Base-by-base conservation (phyloP, 2,329 filamentous ascomycete species). In the Akanthomyces lecanii region DNA sequence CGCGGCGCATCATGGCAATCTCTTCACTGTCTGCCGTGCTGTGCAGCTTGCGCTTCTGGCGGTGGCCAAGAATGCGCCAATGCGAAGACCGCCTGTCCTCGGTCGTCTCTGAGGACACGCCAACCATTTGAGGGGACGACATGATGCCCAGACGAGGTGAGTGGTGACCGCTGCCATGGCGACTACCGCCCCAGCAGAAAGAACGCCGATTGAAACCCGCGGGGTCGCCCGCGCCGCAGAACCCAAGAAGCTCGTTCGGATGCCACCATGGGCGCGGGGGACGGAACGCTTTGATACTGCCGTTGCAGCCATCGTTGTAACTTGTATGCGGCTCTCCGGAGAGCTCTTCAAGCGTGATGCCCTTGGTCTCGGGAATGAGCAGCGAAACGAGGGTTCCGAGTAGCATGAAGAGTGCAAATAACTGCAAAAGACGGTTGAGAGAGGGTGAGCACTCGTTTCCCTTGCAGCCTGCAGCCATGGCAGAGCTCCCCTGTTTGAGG, bases 351-450 rank as follows among this genome's bases (percentile, higher is more conserved):
- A 95, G 78, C 0, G 89, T 91, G 72, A 86, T 81, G 1, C 88
- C 82, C 77, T 89, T 92, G 0, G 88, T 92, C 76, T 92, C 90
- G 0, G 89, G 89, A 25, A 93, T 86, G n/a, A 94, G 76, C 4
- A 92, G 77, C 1, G 87, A 87, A 3, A 85, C 85, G 53, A 91
- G 75, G 53, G 85, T 83, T 42, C 91, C 91, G 58, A 83, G 82
- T 6, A 93, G 79, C 90, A 92, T 93, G 79, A 94, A 92, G 11
- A 91, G 79, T 0, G 89, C 89, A 73, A 91, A 92, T 44, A 92
- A 89, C 72, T 91, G 82, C 78, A 94, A 87, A 44, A 93, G 83
- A 63, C 89, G 86, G 72, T 90, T 83, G 61, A 93, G 81, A 83
- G 88, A 89, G 0, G 82, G 80, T 1, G 78, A 77, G 67, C 82